Conservation (phyloP, 2,329 filamentous ascomycete species). For the Aspergillus sp. region DNA sequence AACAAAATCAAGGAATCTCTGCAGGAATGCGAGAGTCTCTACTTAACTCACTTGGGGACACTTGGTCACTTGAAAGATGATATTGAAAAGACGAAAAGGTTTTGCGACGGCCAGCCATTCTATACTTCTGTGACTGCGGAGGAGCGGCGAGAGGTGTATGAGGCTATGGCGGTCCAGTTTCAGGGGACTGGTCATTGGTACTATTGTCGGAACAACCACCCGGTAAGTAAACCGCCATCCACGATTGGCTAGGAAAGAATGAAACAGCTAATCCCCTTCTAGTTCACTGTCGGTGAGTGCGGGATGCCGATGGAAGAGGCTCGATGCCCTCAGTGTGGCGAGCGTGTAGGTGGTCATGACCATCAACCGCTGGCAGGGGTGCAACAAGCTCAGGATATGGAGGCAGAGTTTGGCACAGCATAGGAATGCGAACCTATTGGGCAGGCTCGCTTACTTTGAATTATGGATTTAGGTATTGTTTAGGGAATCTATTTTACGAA, state of each 20-base stretch:
- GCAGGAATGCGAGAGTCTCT: background rate
- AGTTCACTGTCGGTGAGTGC: slow-evolving; percentile 32
- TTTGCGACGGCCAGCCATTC: slow-evolving; percentile 5
- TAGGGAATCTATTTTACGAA: too few species aligned
- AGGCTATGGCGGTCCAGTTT: slow-evolving; percentile 12
- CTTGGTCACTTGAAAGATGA: background rate
- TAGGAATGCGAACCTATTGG: too few species aligned
- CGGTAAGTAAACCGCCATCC: background rate
- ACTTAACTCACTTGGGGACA: background rate
- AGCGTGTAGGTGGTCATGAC: slow-evolving; percentile 21
- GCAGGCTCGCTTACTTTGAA: too few species aligned
- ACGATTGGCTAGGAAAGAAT: too few species aligned
- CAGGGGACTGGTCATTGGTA: slow-evolving; percentile 14
- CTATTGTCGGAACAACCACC: slow-evolving; percentile 13
- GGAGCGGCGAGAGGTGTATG: slow-evolving; percentile 8
- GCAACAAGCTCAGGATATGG: background rate
- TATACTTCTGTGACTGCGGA: slow-evolving; percentile 7
- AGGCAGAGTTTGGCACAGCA: background rate
- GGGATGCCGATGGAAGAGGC: slow-evolving; percentile 31
- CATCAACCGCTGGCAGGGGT: slow-evolving; percentile 9
- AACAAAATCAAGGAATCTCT: background rate
- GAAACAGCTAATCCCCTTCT: background rate
- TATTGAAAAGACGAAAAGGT: slow-evolving; percentile 5
- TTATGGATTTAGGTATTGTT: too few species aligned
- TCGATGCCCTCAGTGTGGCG: slow-evolving; percentile 28